phyloP scores from a whole-genome alignment of 495 filamentous ascomycete genomes.

The Letharia lupina region DNA sequence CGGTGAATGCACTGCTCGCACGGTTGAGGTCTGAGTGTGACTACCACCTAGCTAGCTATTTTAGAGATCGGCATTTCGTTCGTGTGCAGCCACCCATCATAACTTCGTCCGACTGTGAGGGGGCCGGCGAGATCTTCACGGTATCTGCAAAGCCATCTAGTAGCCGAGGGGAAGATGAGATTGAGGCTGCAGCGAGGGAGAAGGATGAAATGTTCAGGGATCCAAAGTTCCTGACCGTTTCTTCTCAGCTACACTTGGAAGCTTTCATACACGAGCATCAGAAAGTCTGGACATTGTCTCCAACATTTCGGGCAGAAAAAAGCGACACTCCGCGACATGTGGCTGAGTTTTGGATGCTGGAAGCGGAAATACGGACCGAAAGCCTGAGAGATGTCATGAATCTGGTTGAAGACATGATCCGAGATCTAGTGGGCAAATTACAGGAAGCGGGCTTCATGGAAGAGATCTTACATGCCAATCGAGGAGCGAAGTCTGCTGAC shows the following conservation, averaged over 20 bases:
- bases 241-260: conserved; percentile 89
- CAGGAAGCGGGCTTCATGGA: conserved; percentile 49
- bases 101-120: conserved; percentile 96
- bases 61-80: conserved; percentile 57
- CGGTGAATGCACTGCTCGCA: conserved; percentile 69
- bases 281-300: conserved; percentile 89
- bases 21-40: conserved; percentile 81
- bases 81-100: conserved; percentile 91
- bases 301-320: conserved; percentile 88
- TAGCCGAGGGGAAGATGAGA: conserved; percentile 27
- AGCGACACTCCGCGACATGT: conserved; percentile 91
- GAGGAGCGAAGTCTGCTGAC: conserved; percentile 29
- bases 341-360: conserved; percentile 98
- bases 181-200: conserved; percentile 26
- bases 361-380: conserved; percentile 77
- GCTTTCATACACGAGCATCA: conserved; percentile 81
- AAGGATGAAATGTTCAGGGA: conserved; percentile 62
- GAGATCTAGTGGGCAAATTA: conserved; percentile 47
- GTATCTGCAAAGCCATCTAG: conserved; percentile 37
- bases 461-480: conserved; percentile 48
- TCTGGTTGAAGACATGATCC: conserved; percentile 69
- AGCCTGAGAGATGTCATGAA: conserved; percentile 62
- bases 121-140: conserved; percentile 90
- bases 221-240: conserved; percentile 93
- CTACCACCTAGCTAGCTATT: conserved; percentile 60